Conservation (phyloP, 257 asterid genomes). For the Nicotiana otophora region DNA sequence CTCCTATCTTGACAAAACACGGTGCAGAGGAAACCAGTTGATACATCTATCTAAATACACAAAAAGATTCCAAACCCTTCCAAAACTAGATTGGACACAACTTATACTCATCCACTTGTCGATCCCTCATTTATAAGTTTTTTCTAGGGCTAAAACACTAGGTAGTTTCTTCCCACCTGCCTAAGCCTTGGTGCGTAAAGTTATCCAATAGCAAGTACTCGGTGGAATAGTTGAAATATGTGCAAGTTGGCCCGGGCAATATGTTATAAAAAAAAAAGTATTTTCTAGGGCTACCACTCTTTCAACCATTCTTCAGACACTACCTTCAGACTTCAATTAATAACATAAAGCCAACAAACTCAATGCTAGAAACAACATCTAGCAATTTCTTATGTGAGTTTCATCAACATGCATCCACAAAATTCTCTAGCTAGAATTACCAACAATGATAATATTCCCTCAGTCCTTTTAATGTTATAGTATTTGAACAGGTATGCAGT, state of each 20-base stretch:
- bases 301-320: neutral
- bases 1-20: neutral
- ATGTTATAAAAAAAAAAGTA: neutral
- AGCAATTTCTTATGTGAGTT: neutral
- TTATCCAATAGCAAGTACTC: no score
- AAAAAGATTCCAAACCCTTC: neutral
- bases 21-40: neutral
- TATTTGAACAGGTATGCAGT: neutral
- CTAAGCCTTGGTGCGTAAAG: no score
- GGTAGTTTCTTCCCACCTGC: no score
- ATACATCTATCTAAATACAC: neutral
- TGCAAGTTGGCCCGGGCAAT: no score
- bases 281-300: neutral
- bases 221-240: no score
- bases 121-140: neutral
- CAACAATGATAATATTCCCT: neutral
- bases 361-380: neutral
- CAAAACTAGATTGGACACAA: neutral
- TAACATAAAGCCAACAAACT: neutral
- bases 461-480: neutral
- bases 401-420: neutral
- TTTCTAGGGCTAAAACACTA: no score
- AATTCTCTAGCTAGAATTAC: neutral
- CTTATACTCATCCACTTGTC: neutral
- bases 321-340: neutral